Evolutionary conservation across 108 stramenopile genomes (phyloP).

Genomic region (Cyclotella sp.): DNA sequence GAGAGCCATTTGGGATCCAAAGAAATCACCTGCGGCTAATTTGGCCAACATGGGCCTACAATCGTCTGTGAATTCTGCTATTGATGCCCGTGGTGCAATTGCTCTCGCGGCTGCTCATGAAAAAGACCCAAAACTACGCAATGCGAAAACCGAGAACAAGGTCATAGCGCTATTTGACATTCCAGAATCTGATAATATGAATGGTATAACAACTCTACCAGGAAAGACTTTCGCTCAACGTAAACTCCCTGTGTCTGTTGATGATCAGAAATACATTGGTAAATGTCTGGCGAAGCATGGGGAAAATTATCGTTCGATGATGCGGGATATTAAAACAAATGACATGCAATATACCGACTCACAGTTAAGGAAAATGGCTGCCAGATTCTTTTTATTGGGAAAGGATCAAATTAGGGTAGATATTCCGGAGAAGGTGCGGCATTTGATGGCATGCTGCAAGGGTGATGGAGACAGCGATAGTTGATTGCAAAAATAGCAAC

Average conservation of each 20-base stretch:
- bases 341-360: conserved; percentile 80
- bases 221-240: conserved; percentile 53
- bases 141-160: conserved; percentile 17
- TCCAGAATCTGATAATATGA: conserved; percentile 72
- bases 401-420: conserved; percentile 67
- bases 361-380: conserved; percentile 75
- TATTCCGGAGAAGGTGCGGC: conserved; percentile 66
- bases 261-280: conserved; percentile 81
- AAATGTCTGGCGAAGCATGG: conserved; percentile 79
- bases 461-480: background rate
- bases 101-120: conserved; percentile 28
- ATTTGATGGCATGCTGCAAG: conserved; percentile 46
- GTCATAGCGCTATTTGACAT: conserved; percentile 84
- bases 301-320: conserved; percentile 73
- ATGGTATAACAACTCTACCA: conserved; percentile 38
- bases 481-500: too few relatives aligned
- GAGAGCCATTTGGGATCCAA: conserved; percentile 68
- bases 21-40: conserved; percentile 69
- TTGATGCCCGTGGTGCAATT: conserved; percentile 26
- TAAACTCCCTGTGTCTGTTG: conserved; percentile 58
- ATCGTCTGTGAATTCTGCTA: conserved; percentile 58
- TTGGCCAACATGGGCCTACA: conserved; percentile 68
- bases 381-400: conserved; percentile 67
- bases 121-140: conserved; percentile 26
- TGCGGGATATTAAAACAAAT: conserved; percentile 79